These are phyloP conservation scores for Berberis vulgaris DNA, from an alignment of 164 flowering plant genomes.

Conservation along the genomic window DNA sequence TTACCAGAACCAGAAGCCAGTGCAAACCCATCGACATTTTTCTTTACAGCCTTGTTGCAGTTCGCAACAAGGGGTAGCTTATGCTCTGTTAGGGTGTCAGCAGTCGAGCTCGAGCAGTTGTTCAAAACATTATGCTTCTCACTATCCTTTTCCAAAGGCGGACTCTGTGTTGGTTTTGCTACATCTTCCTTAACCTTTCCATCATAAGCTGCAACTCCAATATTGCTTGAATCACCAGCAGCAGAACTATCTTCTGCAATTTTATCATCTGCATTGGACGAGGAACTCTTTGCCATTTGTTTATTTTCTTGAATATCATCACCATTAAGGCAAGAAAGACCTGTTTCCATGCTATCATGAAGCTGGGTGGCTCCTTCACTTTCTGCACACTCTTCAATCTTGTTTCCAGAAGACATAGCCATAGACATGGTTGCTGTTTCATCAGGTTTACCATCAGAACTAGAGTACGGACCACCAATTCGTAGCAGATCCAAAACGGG, in stretches of 20 bases:
- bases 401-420: constrained; percentile 1
- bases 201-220: too few species aligned
- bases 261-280: too few species aligned
- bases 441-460: constrained; percentile 12
- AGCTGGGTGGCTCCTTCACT: neutral
- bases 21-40: neutral
- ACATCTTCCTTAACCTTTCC: constrained; percentile 10
- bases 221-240: too few species aligned
- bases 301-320: neutral
- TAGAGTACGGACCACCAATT: constrained; percentile 2
- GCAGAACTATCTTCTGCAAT: too few species aligned
- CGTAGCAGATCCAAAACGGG: constrained; percentile 21
- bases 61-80: neutral
- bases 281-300: too few species aligned
- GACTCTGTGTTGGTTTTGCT: constrained; percentile 13
- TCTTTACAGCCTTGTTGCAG: constrained; percentile 10
- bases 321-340: neutral
- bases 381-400: constrained; percentile 1
- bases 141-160: constrained; percentile 7
- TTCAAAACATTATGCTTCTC: neutral
- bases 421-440: constrained; percentile 4
- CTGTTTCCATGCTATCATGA: neutral
- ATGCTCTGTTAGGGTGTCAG: too few species aligned
- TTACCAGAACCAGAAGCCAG: constrained; percentile 13
- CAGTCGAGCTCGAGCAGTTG: too few species aligned